Conservation (phyloP, 768 basidiomycete genomes). For the Hypsizygus marmoreus region DNA sequence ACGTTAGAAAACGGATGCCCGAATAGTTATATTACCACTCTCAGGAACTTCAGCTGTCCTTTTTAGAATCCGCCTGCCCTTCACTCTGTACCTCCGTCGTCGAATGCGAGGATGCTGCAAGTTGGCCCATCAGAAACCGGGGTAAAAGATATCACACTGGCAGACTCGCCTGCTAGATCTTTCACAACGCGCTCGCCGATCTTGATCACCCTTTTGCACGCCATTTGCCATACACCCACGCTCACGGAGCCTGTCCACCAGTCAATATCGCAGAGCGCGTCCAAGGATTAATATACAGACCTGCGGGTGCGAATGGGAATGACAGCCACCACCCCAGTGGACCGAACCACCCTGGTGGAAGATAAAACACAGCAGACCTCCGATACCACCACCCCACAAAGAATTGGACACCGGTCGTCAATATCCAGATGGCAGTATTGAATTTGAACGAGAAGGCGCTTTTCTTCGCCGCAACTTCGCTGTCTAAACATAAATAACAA, state of each 20-base stretch:
- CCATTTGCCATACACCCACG: constrained; percentile 94
- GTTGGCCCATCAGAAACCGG: constrained; percentile 2
- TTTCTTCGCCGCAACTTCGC: constrained; percentile 60
- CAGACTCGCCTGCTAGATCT: constrained; percentile 51
- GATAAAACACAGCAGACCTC: constrained; percentile 87
- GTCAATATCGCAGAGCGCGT: constrained; percentile 1
- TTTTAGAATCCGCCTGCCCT: constrained; percentile 13
- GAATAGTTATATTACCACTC: too few relatives aligned
- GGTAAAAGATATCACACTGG: background rate
- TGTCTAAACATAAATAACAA: constrained; percentile 48
- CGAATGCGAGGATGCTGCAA: constrained; percentile 13
- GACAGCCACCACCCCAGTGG: constrained; percentile 87
- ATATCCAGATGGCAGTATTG: constrained; percentile 71
- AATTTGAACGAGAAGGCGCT: constrained; percentile 71
- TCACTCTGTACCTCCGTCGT: constrained; percentile 8
- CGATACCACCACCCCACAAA: constrained; percentile 91
- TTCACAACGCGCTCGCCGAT: constrained; percentile 74
- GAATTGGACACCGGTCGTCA: constrained; percentile 88
- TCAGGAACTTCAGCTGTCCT: constrained; percentile 15
- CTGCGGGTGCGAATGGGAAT: constrained; percentile 88
- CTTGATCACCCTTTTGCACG: constrained; percentile 82
- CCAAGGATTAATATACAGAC: constrained; percentile 40
- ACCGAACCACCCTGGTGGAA: constrained; percentile 89
- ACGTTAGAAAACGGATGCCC: too few relatives aligned
- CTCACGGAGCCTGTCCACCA: constrained; percentile 76